phyloP scores from a whole-genome alignment of 495 filamentous ascomycete genomes.

The Cercophora samala region DNA sequence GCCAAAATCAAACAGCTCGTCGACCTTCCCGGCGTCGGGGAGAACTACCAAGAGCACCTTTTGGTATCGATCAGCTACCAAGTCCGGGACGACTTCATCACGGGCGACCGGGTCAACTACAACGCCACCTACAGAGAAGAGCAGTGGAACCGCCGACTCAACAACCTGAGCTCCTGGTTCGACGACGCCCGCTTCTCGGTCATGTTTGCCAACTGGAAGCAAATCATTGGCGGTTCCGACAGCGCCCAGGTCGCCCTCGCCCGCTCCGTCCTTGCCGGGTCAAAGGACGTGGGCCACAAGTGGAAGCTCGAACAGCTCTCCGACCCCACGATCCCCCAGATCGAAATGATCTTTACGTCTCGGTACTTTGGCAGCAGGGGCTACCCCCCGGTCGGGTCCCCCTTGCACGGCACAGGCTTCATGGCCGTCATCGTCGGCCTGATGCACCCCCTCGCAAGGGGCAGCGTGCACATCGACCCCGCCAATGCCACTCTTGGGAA shows the following conservation, averaged over 20 bases:
- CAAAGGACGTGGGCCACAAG: constrained; percentile 9
- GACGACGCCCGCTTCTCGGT: constrained; percentile 29
- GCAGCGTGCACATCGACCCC: constrained; percentile 50
- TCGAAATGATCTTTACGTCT: constrained; percentile 35
- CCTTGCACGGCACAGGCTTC: constrained; percentile 33
- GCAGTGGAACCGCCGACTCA: constrained; percentile 24
- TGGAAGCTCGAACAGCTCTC: constrained; percentile 25
- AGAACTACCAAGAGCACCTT: constrained; percentile 52
- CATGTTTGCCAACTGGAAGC: constrained; percentile 25
- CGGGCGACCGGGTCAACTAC: constrained; percentile 27
- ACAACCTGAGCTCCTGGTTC: constrained; percentile 23
- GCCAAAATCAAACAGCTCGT: constrained; percentile 39
- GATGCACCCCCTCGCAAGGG: constrained; percentile 50
- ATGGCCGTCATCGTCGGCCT: constrained; percentile 41
- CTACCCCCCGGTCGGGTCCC: constrained; percentile 27
- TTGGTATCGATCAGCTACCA: constrained; percentile 30
- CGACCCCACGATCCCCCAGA: constrained; percentile 27
- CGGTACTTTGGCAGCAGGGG: constrained; percentile 35
- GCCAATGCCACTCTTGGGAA: constrained; percentile 5
- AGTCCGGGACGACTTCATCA: constrained; percentile 22
- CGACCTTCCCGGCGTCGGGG: constrained; percentile 50
- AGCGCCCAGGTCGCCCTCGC: constrained; percentile 12
- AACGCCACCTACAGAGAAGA: constrained; percentile 26
- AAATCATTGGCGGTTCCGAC: constrained; percentile 9
- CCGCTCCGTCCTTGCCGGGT: not conserved